These are phyloP conservation scores for Chaetoceros tenuissimus DNA, from an alignment of 108 stramenopile genomes.

Conservation along the genomic window DNA sequence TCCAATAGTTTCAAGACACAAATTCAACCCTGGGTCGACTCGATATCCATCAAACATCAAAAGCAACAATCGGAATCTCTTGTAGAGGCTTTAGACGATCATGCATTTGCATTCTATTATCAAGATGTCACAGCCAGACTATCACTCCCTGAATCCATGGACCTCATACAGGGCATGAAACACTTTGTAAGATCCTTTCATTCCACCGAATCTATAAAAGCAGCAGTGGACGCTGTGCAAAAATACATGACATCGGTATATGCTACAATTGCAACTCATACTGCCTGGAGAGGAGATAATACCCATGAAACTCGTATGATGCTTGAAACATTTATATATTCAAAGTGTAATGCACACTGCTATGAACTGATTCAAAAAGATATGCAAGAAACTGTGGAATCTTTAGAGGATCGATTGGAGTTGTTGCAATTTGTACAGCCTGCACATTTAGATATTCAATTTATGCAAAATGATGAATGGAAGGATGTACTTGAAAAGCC, in stretches of 20 bases:
- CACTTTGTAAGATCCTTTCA: slow-evolving; percentile 21
- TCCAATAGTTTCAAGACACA: too few relatives aligned
- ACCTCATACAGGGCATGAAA: slow-evolving; percentile 44
- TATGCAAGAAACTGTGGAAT: slow-evolving; percentile 15
- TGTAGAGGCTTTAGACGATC: slow-evolving; percentile 6
- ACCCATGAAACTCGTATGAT: neutral
- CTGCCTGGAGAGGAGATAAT: slow-evolving; percentile 9
- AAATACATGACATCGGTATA: neutral
- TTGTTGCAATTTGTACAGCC: slow-evolving; percentile 61
- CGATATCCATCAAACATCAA: neutral
- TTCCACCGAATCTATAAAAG: neutral
- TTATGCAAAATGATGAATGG: slow-evolving; percentile 31
- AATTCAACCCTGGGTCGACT: neutral
- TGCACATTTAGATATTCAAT: slow-evolving; percentile 65
- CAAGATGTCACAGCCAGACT: slow-evolving; percentile 22
- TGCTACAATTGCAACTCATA: slow-evolving; percentile 7
- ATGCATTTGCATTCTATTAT: slow-evolving; percentile 9
- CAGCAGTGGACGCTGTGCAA: neutral
- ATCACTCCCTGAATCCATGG: slow-evolving; percentile 27
- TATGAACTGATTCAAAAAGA: neutral
- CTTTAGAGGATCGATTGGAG: slow-evolving; percentile 20
- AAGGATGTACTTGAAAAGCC: slow-evolving; percentile 25
- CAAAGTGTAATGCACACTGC: slow-evolving; percentile 15
- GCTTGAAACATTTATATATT: slow-evolving; percentile 48
- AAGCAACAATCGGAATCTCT: slow-evolving; percentile 3